Base-by-base conservation (phyloP, 495 filamentous ascomycete species). In the Extremus antarcticus region DNA sequence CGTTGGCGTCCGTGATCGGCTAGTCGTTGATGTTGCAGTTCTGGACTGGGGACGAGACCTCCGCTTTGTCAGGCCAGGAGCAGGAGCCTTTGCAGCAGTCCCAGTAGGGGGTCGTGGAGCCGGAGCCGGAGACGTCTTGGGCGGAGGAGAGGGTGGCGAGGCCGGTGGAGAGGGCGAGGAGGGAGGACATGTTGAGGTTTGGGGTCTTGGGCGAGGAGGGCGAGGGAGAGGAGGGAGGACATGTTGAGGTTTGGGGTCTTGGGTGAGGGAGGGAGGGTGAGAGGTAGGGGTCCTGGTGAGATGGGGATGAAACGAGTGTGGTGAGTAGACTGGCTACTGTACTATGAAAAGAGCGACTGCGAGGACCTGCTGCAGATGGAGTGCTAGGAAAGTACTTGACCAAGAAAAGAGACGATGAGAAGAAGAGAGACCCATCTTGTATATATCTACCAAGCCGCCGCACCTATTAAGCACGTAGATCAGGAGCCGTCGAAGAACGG, bases 51-150 rank as follows among this genome's bases (percentile, higher is more conserved):
- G 61, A 60, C 54, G 68, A 74, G 39, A 75, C 66, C 51, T 72
- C 68, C 46, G 73, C 72, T 67, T 84, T 85, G 47, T 68, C 69
- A 25, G 72, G 65, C 81, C 81, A 86, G 17, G 73, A 76, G 71
- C 83, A 86, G 47, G 74, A 78, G 49, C 80, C 74, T 66, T 85
- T 84, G 73, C 81, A 85, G 72, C 81, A 83, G 67, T 85, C 81
- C 81, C 81, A 85, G 71, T 85, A 84, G 32, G 81, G 75, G 24
- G 80, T 84, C 17, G 81, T 83, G 48, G 65, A 73, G 43, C 79
- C 80, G 25, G 58, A 65, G 3, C 32, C 43, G 48, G 57, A 60
- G 7, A 52, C 49, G 47, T 56, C 61, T 17, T 64, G 41, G 16
- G 54, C 60, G 22, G 47, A 24, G 25, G 51, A 39, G 38, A 66